Evolutionary conservation across 345 rosid species (phyloP), one percentile per base, ranked within the genome.

Genomic region (Trapa bicornis): DNA sequence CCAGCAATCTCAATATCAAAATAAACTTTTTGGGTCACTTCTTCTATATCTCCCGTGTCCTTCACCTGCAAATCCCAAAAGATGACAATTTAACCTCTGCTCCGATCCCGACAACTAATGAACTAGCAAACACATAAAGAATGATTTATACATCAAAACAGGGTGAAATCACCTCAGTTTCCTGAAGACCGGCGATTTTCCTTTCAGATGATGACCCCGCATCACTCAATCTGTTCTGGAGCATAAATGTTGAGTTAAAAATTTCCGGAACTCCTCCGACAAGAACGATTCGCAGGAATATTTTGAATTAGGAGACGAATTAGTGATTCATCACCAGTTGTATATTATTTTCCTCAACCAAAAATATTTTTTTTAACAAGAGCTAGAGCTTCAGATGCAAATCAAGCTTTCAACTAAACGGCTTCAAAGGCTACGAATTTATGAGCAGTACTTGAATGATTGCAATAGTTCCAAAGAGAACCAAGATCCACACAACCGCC

Each of bases 1-100:
- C 99, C 97, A 76, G 77, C 90, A 69, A 91, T 87, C 80, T 94
- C 85, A 61, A 94, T 75, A 67, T 94, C 99, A 68, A 94, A 94
- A 75, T 77, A 94, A 70, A 94, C 99, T 79, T 85, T 85, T 77
- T 84, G 89, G 1, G 99, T 94, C 58, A 91, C 80, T 73, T 73
- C 83, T 37, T 86, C 89, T 66, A 78, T 71, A 68, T 85, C 83
- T 68, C 74, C 83, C 0, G 71, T 39, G n/a, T 73, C 73, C 76
- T 66, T 81, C 89, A 84, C 71, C 73, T 74, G 47, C 60, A 45
- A 7, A 61, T 47, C 43, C 11, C 13, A 68, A 67, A 68, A 32
- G 33, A 3, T 43, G 8, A 5, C 14, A 47, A 12, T 22, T 67
- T 32, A 63, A 43, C 48, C 32, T 16, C 45, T 47, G 33, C 52